Base-by-base conservation (phyloP, 495 filamentous ascomycete genomes). In the Daldinia grandis region DNA sequence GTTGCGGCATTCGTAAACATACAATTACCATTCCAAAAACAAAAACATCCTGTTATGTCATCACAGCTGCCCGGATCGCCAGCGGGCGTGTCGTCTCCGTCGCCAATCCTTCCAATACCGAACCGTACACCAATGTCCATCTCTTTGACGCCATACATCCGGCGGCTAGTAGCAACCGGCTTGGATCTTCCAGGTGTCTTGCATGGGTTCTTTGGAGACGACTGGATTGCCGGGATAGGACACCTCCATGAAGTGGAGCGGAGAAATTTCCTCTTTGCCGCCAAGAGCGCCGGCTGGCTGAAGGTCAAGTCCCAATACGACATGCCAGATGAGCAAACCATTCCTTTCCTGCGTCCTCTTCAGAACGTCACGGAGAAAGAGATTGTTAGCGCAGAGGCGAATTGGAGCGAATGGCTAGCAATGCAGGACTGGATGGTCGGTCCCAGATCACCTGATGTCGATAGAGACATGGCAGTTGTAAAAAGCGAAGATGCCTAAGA, bases 361-460 rank as follows among this genome's bases (percentile, higher is more conserved):
- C 89, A 91, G 74, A 85, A 88, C 44, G 88, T 91, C 2, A 82
- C 88, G 31, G 88, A 93, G 71, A 85, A 86, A 24, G 95, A 98
- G 82, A 94, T 98, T 69, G 88, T 92, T 65, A 85, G 80, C 12
- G 95, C 94, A 0, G 93, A 99, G 82, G 85, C 85, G 67, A 89
- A 82, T 62, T 97, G 92, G 91, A 92, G 89, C 73, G 87, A 91
- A 73, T 96, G 92, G 92, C 80, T 97, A 33, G 93, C 92, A 8
- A 96, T 97, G 92, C 92, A 97, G 78, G 93, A 97, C 76, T 97
- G 94, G 93, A 95, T 97, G 93, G 82, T 97, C 50, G 93, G 92
- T 14, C 82, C 83, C 31, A 74, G 85, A 50, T 81, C 81, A 38
- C 80, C 81, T 50, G 78, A 67, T 30, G 65, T 69, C 42, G 65